Conservation (phyloP, 352 stramenopile species). For the Phytophthora palmivora region DNA sequence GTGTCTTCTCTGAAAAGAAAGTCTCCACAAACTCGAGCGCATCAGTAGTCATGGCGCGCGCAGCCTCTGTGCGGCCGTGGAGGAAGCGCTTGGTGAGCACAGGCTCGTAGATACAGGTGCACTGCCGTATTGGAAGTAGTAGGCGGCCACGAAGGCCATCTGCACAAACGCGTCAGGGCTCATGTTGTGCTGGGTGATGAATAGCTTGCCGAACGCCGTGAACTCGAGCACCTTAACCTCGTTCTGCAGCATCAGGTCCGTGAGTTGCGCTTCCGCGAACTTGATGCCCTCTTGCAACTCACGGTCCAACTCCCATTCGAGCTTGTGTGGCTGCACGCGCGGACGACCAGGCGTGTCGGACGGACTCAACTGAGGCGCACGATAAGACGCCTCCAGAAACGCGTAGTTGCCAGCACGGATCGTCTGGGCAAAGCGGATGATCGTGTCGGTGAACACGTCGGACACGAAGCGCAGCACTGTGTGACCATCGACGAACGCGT, state of each 20-base stretch:
- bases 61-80: slow-evolving; percentile 95
- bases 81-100: slow-evolving; percentile 96
- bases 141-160: slow-evolving; percentile 94
- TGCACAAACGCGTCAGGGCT: slow-evolving; percentile 97
- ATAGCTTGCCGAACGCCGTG: slow-evolving; percentile 89
- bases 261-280: slow-evolving; percentile 93
- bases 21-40: slow-evolving; percentile 90
- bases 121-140: slow-evolving; percentile 93
- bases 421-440: slow-evolving; percentile 93
- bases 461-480: slow-evolving; percentile 93
- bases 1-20: slow-evolving; percentile 82
- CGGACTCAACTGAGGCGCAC: slow-evolving; percentile 64
- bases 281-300: slow-evolving; percentile 92
- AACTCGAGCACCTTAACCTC: slow-evolving; percentile 96
- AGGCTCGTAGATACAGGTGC: slow-evolving; percentile 94
- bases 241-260: slow-evolving; percentile 94
- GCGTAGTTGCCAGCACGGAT: slow-evolving; percentile 88
- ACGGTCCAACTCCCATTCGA: slow-evolving; percentile 89
- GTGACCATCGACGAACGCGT: slow-evolving; percentile 97
- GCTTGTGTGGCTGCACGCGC: slow-evolving; percentile 86
- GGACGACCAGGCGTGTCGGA: slow-evolving; percentile 43
- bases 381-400: slow-evolving; percentile 82
- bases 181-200: slow-evolving; percentile 92
- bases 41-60: slow-evolving; percentile 92
- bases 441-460: slow-evolving; percentile 92